Evolutionary conservation across 148 eudicot species (phyloP), one percentile per base, ranked within the genome.

Genomic region (Cornus florida): DNA sequence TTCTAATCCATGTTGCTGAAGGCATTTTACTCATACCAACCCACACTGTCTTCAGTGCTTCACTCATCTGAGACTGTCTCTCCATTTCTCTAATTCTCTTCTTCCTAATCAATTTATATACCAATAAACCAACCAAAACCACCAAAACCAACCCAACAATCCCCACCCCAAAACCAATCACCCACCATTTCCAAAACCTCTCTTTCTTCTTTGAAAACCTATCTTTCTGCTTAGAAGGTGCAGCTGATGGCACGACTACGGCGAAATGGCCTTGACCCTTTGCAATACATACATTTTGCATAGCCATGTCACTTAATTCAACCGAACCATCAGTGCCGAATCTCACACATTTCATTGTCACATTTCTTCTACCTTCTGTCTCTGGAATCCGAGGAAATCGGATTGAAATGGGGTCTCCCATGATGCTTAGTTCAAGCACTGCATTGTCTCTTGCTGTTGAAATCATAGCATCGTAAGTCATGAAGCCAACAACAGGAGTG

Each of bases 11-110:
- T n/a, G 84, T 28, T 67, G 98, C 98, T 10, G 86, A 75, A 80
- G 98, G 98, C 89, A 94, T 84, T 86, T 71, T 92, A 69, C 90
- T 91, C 53, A 33, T 70, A 11, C 92, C 91, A 81, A 94, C 72
- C 97, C 97, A 92, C 65, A 74, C 77, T 11, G 86, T 84, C 5
- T 71, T 87, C 81, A 94, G 88, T 50, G 87, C 82, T 56, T 87
- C 91, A 74, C 88, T 86, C 59, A 80, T 89, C 28, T 86, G 92
- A 0, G 94, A 67, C 17, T 80, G 75, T 77, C 77, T 88, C 80
- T 90, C 94, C 98, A 94, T 91, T 28, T 70, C 75, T 71, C 66
- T 66, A 0, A 86, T 73, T 66, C 78, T 91, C 70, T 72, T 81
- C 75, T 72, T 74, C 19, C 32, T 70, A 31, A 74, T 22, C 60